Evolutionary conservation across 345 rosid genomes (phyloP).

Genomic region (Acer yangbiense): DNA sequence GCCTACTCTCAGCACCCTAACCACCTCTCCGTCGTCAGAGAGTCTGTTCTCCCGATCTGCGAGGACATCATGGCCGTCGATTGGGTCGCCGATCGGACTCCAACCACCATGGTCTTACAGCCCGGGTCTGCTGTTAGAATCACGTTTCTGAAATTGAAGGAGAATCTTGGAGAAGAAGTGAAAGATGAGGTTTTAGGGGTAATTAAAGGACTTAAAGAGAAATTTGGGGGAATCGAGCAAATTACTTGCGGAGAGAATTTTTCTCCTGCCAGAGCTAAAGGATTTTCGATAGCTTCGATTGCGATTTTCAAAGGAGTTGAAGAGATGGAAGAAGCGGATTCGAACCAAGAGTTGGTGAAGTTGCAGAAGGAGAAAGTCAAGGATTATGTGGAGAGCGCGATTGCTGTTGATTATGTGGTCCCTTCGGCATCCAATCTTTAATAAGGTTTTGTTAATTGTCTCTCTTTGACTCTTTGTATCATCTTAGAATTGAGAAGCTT

Average conservation of each 20-base stretch:
- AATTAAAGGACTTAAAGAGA: slow-evolving; percentile 48
- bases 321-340: slow-evolving; percentile 46
- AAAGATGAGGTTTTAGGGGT: slow-evolving; percentile 57
- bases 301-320: slow-evolving; percentile 47
- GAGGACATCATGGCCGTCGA: slow-evolving; percentile 88
- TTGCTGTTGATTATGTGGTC: slow-evolving; percentile 60
- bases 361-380: slow-evolving; percentile 55
- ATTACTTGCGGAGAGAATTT: slow-evolving; percentile 73
- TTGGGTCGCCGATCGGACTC: slow-evolving; percentile 55
- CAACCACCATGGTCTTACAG: slow-evolving; percentile 27
- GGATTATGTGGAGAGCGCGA: slow-evolving; percentile 56
- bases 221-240: slow-evolving; percentile 43
- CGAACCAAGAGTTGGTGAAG: slow-evolving; percentile 42
- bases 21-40: slow-evolving; percentile 61
- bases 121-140: slow-evolving; percentile 51
- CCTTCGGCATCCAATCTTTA: slow-evolving; percentile 43
- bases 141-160: slow-evolving; percentile 63
- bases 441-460: slow-evolving; percentile 2
- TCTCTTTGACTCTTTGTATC: not conserved
- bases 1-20: slow-evolving; percentile 62
- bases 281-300: slow-evolving; percentile 65
- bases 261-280: slow-evolving; percentile 74
- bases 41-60: slow-evolving; percentile 60
- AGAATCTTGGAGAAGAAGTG: slow-evolving; percentile 37
- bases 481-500: not conserved